phyloP scores from a whole-genome alignment of 202 grass and related monocot species.

The Bolboschoenoplectus hybrid region DNA sequence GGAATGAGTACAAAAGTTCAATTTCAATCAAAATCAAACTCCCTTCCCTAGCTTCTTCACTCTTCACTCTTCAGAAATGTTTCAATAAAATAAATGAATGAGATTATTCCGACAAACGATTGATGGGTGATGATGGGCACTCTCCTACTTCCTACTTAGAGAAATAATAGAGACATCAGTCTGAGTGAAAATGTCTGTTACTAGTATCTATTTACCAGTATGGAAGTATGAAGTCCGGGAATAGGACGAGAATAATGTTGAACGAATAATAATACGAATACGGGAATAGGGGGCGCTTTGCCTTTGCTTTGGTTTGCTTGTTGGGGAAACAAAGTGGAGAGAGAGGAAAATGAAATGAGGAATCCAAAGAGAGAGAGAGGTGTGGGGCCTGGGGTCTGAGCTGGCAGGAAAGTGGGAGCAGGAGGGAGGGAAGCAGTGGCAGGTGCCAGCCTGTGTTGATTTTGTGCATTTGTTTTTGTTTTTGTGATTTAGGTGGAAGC shows the following conservation, averaged over 20 bases:
- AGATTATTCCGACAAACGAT: no score
- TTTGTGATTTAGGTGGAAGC: conserved; percentile 27
- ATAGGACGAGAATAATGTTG: not conserved
- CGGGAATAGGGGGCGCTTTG: no score
- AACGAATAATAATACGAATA: not conserved
- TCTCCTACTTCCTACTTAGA: no score
- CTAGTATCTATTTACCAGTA: no score
- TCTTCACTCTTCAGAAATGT: no score
- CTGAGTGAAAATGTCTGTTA: no score
- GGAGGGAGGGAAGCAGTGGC: not conserved
- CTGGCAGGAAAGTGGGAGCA: not conserved
- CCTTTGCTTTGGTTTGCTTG: conserved; percentile 9
- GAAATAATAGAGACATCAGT: no score
- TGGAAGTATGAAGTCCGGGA: not conserved
- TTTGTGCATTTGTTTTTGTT: not conserved
- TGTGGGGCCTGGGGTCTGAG: not conserved
- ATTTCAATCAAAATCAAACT: conserved; percentile 28
- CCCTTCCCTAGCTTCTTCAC: not conserved
- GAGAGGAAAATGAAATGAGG: not conserved
- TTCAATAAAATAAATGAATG: no score
- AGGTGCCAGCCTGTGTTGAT: conserved; percentile 29
- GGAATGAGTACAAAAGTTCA: not conserved
- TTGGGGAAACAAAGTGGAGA: conserved; percentile 1
- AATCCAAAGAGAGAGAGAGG: not conserved
- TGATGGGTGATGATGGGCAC: no score